Evolutionary conservation across 768 basidiomycete species (phyloP), one percentile per base, ranked within the genome.

Genomic region (Suillus sp.): DNA sequence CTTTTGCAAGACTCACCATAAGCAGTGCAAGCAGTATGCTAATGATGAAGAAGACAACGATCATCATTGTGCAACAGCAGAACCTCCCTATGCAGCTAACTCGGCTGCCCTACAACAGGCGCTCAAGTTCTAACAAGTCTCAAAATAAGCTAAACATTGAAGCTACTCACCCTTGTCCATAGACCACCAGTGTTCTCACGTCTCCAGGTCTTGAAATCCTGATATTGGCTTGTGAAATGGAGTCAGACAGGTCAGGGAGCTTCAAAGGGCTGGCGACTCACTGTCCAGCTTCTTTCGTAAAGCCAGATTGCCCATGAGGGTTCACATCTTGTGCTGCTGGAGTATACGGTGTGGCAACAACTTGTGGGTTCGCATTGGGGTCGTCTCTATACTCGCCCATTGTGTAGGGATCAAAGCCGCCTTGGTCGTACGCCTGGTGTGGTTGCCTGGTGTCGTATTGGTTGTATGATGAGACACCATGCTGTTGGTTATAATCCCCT

Each of bases 21-120:
- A 84, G 84, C 51, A 95, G 79, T 0, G 88, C 76, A 34, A 93
- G 79, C 14, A 89, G 65, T 59, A 93, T 85, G 76, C 86, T 83
- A 60, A 90, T 71, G 57, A 92, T 67, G 35, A 94, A 70, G 72
- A 94, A 85, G 42, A 91, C 61, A 13, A 78, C 68, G 18, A 85
- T 84, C 82, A 93, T 80, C 25, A 93, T 56, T 14, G 88, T 87
- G 75, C 92, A 95, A 69, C 87, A 91, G 73, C 84, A 89, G 74
- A 93, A 89, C 66, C 92, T 76, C 59, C 88, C 86, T 43, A 86
- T 72, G 71, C 87, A 89, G 22, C 85, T 73, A 34, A 78, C 81
- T 62, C 88, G 78, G 60, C 86, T 78, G 18, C 91, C 90, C 88
- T 90, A 53, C 14, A 4, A 40, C 50, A 13, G 48, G 68, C 20